phyloP scores from a whole-genome alignment of 1,139 yeast species.

The Debaryomyces singareniensis region DNA sequence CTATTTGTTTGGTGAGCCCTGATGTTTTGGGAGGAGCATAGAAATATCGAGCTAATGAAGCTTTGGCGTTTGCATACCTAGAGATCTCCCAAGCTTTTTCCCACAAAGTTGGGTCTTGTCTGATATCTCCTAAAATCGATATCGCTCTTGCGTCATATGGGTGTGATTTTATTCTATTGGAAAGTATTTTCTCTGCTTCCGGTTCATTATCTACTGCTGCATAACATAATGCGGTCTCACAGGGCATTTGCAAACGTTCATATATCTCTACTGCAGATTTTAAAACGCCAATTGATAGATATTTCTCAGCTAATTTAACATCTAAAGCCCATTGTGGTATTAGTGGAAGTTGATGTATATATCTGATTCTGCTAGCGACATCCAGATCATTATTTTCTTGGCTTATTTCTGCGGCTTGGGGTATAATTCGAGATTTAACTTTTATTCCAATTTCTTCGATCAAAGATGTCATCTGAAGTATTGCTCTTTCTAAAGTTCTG shows the following conservation, averaged over 20 bases:
- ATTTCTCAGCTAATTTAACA: slow-evolving; percentile 75
- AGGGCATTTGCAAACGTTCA: slow-evolving; percentile 66
- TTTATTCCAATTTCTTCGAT: slow-evolving; percentile 84
- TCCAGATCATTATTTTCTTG: slow-evolving; percentile 17
- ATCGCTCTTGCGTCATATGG: slow-evolving; percentile 82
- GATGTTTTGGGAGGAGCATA: slow-evolving; percentile 58
- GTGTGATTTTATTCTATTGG: slow-evolving; percentile 44
- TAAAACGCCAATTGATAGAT: slow-evolving; percentile 78
- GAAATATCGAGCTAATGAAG: slow-evolving; percentile 69
- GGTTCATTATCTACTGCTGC: slow-evolving; percentile 77
- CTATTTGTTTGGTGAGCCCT: slow-evolving; percentile 48
- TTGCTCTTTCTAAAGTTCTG: slow-evolving; percentile 89
- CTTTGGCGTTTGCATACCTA: slow-evolving; percentile 77
- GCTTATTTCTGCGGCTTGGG: slow-evolving; percentile 29
- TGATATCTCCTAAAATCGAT: slow-evolving; percentile 82
- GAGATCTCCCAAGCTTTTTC: slow-evolving; percentile 83
- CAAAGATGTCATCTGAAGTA: slow-evolving; percentile 84
- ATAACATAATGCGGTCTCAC: slow-evolving; percentile 86
- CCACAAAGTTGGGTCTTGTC: slow-evolving; percentile 75
- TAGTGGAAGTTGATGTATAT: slow-evolving; percentile 68
- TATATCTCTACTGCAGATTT: slow-evolving; percentile 88
- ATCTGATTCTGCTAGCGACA: slow-evolving; percentile 53
- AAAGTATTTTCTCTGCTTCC: slow-evolving; percentile 57
- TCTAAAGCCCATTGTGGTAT: slow-evolving; percentile 87
- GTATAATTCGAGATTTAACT: slow-evolving; percentile 55